Evolutionary conservation across 768 basidiomycete genomes (phyloP).

Genomic region (Rhodosporidiobolus odoratus): DNA sequence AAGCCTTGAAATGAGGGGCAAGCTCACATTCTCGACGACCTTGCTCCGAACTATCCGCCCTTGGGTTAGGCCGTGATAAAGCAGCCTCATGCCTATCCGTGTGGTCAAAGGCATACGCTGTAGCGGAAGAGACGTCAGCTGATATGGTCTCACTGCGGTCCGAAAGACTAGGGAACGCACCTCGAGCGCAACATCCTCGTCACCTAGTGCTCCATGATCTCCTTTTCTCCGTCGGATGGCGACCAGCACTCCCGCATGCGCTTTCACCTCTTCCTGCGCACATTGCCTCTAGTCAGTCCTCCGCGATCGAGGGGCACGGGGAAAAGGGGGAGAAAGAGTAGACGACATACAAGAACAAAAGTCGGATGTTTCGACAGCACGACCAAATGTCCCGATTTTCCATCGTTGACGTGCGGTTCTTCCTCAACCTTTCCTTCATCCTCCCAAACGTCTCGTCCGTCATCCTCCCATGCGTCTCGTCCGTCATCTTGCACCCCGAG

Average conservation of each 20-base stretch:
- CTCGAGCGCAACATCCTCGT: background rate
- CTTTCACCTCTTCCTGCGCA: background rate
- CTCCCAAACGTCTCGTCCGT: no score
- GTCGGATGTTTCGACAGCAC: background rate
- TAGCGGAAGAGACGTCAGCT: background rate
- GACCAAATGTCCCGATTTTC: background rate
- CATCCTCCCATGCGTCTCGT: no score
- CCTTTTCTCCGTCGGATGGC: background rate
- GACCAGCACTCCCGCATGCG: constrained; percentile 16
- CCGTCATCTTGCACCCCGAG: no score
- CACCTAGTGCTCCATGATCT: background rate
- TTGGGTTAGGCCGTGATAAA: constrained; percentile 17
- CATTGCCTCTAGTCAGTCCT: background rate
- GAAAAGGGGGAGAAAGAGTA: background rate
- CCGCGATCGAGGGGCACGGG: background rate
- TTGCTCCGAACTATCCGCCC: background rate
- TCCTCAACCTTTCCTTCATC: no score
- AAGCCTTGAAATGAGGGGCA: background rate
- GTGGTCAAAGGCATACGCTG: constrained; percentile 21
- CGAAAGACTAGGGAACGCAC: background rate
- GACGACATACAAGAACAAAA: background rate
- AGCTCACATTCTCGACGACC: background rate
- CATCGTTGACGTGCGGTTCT: no score
- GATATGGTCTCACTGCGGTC: no score
- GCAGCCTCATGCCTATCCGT: constrained; percentile 1